Percentiles rank a stretch among this genome's conserved stretches.
Conservation (phyloP, 2,329 filamentous ascomycete genomes). For the Daldinia sp. region DNA sequence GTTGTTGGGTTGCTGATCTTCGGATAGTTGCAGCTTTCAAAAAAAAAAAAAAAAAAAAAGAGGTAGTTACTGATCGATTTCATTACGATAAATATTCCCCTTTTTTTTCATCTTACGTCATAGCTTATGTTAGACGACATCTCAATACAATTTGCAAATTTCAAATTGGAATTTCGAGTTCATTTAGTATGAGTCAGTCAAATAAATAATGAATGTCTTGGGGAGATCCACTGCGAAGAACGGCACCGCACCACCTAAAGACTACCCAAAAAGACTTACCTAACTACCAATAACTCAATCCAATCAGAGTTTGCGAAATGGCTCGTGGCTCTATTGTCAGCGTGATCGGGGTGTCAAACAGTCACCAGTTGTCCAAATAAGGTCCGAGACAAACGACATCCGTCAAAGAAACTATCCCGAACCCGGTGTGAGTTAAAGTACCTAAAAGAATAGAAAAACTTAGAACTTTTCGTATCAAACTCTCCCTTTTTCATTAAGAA, state of each 20-base stretch:
- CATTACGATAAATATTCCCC: neutral
- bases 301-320: slow-evolving; percentile 34
- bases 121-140: slow-evolving; percentile 7
- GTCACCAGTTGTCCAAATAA: slow-evolving; percentile 25
- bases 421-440: neutral
- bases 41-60: too few species aligned
- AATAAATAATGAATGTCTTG: slow-evolving; percentile 1
- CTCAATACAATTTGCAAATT: slow-evolving; percentile 8
- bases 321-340: slow-evolving; percentile 29
- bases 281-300: slow-evolving; percentile 18
- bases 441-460: slow-evolving; percentile 13
- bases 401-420: slow-evolving; percentile 14
- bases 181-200: slow-evolving; percentile 28
- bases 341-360: slow-evolving; percentile 36
- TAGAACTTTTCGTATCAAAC: neutral
- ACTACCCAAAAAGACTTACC: neutral
- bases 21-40: slow-evolving; percentile 19
- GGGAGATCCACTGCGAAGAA: slow-evolving; percentile 24
- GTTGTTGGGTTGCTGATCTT: slow-evolving; percentile 27
- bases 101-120: slow-evolving; percentile 17
- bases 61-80: too few species aligned
- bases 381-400: slow-evolving; percentile 21
- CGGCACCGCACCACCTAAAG: slow-evolving; percentile 11
- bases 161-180: neutral
- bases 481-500: neutral